Percentiles rank a stretch among this genome's conserved stretches.
Conservation (phyloP, 1,284 basidiomycete species). For the Garcileccinum viscosum region DNA sequence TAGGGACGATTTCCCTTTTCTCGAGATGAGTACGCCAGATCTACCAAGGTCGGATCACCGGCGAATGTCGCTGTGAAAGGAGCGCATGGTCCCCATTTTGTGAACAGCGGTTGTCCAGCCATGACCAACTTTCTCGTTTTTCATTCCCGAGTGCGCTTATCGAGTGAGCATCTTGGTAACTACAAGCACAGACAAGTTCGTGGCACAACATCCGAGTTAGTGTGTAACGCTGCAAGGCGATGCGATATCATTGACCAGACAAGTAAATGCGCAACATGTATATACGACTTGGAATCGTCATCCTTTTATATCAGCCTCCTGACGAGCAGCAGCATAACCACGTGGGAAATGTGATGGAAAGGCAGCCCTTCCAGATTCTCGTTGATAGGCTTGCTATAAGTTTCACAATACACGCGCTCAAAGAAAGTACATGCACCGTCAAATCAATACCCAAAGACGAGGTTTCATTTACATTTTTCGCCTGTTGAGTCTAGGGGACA, state of each 20-base stretch:
- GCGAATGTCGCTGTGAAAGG: neutral
- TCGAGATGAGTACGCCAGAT: neutral
- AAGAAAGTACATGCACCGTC: neutral
- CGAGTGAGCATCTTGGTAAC: neutral
- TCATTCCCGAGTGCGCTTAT: neutral
- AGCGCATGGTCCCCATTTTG: neutral
- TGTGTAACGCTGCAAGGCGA: neutral
- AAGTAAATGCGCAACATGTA: neutral
- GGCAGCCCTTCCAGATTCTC: neutral
- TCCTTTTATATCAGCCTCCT: neutral
- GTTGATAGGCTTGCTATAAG: neutral
- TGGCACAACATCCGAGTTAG: neutral
- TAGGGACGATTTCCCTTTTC: neutral
- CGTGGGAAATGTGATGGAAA: neutral
- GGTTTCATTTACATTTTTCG: neutral
- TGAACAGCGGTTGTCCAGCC: neutral
- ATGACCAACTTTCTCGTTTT: neutral
- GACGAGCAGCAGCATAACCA: neutral
- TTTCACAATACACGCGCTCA: neutral
- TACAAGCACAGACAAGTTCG: neutral
- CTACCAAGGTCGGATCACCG: neutral
- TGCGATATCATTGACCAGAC: neutral
- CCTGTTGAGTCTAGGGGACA: neutral
- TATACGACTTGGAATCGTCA: neutral
- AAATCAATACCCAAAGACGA: neutral